A percentile compares a stretch with the other conserved stretches of the same genome.
Evolutionary conservation across 768 basidiomycete species (phyloP).

Genomic region (Lactarius tabidus): DNA sequence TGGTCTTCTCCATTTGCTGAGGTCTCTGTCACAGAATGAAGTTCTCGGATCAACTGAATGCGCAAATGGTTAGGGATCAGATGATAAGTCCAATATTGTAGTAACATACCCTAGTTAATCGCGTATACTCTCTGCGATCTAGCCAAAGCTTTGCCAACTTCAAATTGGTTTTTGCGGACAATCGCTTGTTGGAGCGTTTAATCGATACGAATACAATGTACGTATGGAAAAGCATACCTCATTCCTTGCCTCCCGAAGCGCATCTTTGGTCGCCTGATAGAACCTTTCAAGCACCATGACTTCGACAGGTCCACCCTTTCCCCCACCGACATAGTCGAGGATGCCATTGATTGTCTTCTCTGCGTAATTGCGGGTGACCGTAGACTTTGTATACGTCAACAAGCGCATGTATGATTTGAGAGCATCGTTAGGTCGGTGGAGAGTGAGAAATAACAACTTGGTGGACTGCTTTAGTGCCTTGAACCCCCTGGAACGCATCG

Average conservation of each 20-base stretch:
- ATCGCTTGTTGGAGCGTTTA: conserved; percentile 47
- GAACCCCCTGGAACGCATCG: conserved; percentile 73
- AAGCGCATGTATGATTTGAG: conserved; percentile 81
- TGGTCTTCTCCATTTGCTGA: conserved; percentile 69
- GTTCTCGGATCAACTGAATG: conserved; percentile 67
- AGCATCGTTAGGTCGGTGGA: conserved; percentile 80
- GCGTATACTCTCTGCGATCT: conserved; percentile 85
- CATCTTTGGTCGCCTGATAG: conserved; percentile 89
- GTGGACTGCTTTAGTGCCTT: conserved; percentile 98
- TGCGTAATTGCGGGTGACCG: conserved; percentile 92
- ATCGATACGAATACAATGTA: background rate
- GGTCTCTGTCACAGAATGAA: conserved; percentile 61
- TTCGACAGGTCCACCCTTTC: conserved; percentile 70
- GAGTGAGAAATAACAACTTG: conserved; percentile 80
- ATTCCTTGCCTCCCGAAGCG: conserved; percentile 91
- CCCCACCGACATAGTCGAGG: conserved; percentile 94
- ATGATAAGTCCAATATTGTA: background rate
- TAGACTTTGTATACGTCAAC: conserved; percentile 91
- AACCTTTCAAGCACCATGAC: conserved; percentile 91
- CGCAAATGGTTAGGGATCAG: background rate
- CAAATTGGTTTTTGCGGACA: conserved; percentile 93
- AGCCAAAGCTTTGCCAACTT: conserved; percentile 98
- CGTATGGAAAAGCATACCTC: conserved; percentile 50
- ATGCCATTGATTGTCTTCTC: conserved; percentile 99
- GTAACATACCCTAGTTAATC: conserved; percentile 67